Conservation (phyloP, 345 rosid species). For the Limnanthes douglasii region DNA sequence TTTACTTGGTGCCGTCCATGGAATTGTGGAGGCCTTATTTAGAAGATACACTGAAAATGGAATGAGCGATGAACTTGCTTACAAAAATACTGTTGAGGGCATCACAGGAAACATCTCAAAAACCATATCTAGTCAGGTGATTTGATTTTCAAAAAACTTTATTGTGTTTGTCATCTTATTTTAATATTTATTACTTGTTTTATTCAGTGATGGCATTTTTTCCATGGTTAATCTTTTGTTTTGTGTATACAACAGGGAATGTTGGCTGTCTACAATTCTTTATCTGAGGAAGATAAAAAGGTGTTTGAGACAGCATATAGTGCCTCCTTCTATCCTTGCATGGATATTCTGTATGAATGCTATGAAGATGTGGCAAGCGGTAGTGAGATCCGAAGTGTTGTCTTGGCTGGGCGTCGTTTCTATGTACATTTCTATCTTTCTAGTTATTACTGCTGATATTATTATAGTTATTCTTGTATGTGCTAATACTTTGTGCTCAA, state of each 20-base stretch:
- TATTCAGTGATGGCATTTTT: constrained; percentile 1
- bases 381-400: constrained; percentile 78
- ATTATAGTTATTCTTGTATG: no score
- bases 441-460: background rate
- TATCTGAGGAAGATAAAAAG: constrained; percentile 61
- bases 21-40: constrained; percentile 67
- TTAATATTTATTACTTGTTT: background rate
- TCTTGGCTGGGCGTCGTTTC: constrained; percentile 85
- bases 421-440: constrained; percentile 24
- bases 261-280: constrained; percentile 75
- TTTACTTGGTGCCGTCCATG: constrained; percentile 83
- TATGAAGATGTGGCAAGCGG: constrained; percentile 83
- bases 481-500: background rate
- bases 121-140: constrained; percentile 72
- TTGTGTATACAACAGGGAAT: constrained; percentile 41
- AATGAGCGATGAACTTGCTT: constrained; percentile 65
- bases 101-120: constrained; percentile 67
- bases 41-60: constrained; percentile 72
- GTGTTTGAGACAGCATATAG: constrained; percentile 70
- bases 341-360: constrained; percentile 83
- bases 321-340: constrained; percentile 70
- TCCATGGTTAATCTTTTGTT: background rate
- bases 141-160: background rate
- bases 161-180: background rate
- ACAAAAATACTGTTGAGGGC: constrained; percentile 87